Evolutionary conservation across 2,329 filamentous ascomycete genomes (phyloP), one percentile per base, ranked within the genome.

Genomic region (Bertia moriformis): DNA sequence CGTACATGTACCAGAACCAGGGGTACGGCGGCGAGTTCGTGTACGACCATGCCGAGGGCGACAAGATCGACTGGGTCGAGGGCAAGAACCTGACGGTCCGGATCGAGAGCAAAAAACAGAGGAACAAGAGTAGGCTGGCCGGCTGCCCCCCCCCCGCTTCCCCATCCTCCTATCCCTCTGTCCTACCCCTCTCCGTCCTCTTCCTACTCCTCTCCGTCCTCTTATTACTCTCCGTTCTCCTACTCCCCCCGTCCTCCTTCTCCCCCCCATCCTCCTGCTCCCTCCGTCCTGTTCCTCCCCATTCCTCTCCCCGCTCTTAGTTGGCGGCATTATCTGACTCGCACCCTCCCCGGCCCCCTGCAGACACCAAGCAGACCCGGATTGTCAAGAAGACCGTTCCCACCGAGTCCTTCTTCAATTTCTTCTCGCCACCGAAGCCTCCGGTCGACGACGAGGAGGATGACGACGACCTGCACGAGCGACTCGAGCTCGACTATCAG

Each of bases 11-110:
- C 67, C 89, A 95, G 65, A 93, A 91, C 57, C 91, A 98, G 73
- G 91, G 91, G 43, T 98, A 98, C 55, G 91, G 89, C 50, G 93
- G 91, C 49, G 93, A 98, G 62, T 98, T 96, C 66, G 96, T 98
- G 63, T 98, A 98, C 59, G 91, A 98, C 59, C 91, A 98, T 58
- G 91, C 93, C 42, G 89, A 98, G 61, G 91, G 91, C 47, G 85
- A 94, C 60, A 91, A 93, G 72, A 93, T 98, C 54, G 82, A 95
- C 51, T 98, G 91, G 91, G 91, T 93, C 66, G 67, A 78, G 7
- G 82, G 82, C 53, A 87, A 93, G 62, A 89, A 98, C 56, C 69
- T 98, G 51, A 98, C 91, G 36, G 83, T 96, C 48, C 81, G 85
- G 49, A 69, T 96, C 44, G 93, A 98, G 72, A 93, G 86, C 72